Percentiles rank a stretch among this genome's conserved stretches.
phyloP scores from a whole-genome alignment of 768 basidiomycete species.

The Mycena rebaudengoi region DNA sequence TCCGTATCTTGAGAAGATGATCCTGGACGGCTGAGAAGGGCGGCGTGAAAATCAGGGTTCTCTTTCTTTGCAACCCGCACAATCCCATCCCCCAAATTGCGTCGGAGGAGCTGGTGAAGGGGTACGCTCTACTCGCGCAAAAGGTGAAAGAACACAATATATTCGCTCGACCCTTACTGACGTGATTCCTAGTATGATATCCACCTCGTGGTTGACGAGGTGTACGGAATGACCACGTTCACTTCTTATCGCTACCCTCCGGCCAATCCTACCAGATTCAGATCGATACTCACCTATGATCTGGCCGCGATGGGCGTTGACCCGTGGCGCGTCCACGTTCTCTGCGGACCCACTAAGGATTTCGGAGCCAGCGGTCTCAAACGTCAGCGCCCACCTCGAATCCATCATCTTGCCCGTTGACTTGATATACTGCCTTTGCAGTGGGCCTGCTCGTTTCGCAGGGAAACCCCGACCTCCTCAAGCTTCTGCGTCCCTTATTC shows the following conservation, averaged over 20 bases:
- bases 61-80: constrained; percentile 41
- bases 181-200: constrained; percentile 31
- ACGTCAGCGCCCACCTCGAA: no score
- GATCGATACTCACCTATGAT: constrained; percentile 31
- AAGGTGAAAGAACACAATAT: constrained; percentile 1
- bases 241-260: constrained; percentile 27
- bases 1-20: constrained; percentile 28
- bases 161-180: neutral
- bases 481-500: constrained; percentile 28
- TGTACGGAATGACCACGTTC: constrained; percentile 38
- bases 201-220: constrained; percentile 41
- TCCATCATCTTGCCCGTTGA: neutral
- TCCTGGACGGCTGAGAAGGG: constrained; percentile 21
- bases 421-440: neutral
- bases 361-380: constrained; percentile 39
- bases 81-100: constrained; percentile 38
- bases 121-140: constrained; percentile 26
- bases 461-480: constrained; percentile 22
- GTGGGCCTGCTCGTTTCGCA: constrained; percentile 34
- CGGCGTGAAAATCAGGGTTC: constrained; percentile 31
- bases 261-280: constrained; percentile 24
- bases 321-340: constrained; percentile 34
- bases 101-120: constrained; percentile 29
- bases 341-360: constrained; percentile 42
- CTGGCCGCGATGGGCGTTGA: constrained; percentile 28